These are phyloP conservation scores for Phoma sp. DNA, from an alignment of 2,329 filamentous ascomycete genomes.

Conservation along the genomic window DNA sequence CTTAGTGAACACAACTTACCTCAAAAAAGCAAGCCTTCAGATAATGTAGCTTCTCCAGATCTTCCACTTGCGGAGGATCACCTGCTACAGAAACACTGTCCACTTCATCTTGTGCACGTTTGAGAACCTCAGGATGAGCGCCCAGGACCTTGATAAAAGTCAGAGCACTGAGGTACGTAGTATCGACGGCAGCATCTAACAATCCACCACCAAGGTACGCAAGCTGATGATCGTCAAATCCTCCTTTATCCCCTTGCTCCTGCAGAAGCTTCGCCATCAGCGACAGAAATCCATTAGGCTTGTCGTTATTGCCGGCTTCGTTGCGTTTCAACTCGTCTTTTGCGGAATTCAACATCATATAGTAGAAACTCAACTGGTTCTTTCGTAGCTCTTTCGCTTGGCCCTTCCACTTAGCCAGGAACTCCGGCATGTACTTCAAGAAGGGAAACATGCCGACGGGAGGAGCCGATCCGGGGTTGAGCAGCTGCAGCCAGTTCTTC, in stretches of 20 bases:
- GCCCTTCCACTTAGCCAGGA: conserved; percentile 1
- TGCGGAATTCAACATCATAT: conserved; percentile 6
- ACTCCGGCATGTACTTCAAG: conserved; percentile 1
- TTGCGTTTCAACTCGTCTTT: not conserved
- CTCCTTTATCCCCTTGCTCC: conserved; percentile 8
- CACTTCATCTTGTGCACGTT: conserved; percentile 26
- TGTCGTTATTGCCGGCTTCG: not conserved
- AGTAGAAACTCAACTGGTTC: not conserved
- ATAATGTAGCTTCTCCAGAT: conserved; percentile 36
- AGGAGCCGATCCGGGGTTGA: not conserved
- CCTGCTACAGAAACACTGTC: conserved; percentile 22
- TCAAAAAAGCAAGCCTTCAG: conserved; percentile 24
- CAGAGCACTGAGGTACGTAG: conserved; percentile 21
- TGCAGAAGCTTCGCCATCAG: conserved; percentile 2
- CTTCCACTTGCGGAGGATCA: conserved; percentile 27
- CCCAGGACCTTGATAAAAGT: conserved; percentile 19
- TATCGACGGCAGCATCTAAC: conserved; percentile 33
- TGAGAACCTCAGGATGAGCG: conserved; percentile 16
- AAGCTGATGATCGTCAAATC: conserved; percentile 24
- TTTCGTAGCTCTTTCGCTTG: not conserved
- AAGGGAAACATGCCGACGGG: conserved; percentile 9
- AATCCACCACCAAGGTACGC: conserved; percentile 27
- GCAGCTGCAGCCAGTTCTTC: conserved; percentile 7
- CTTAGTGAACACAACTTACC: not conserved
- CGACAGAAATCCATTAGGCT: not conserved